Conservation (phyloP, 2,329 filamentous ascomycete genomes). For the Venturia oleaginea region DNA sequence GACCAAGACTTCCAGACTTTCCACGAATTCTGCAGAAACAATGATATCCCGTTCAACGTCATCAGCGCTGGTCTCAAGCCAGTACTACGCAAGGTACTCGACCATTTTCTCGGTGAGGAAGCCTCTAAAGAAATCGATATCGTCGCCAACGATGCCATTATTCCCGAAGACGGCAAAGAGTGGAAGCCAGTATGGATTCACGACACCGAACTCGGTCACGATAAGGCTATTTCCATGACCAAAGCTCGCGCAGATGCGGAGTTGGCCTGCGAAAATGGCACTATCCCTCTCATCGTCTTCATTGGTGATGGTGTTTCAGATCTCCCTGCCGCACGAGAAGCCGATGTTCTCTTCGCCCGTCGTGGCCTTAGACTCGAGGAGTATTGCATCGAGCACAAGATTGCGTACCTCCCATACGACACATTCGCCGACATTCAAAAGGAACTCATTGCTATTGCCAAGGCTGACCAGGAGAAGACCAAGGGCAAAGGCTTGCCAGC, state of each 20-base stretch:
- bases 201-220: slow-evolving; percentile 55
- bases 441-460: slow-evolving; percentile 49
- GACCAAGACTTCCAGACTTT: slow-evolving; percentile 56
- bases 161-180: slow-evolving; percentile 41
- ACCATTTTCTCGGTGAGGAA: slow-evolving; percentile 56
- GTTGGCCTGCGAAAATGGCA: slow-evolving; percentile 48
- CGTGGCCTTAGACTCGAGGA: slow-evolving; percentile 56
- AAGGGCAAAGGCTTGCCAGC: slow-evolving; percentile 49
- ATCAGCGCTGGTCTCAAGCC: slow-evolving; percentile 61
- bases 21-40: slow-evolving; percentile 54
- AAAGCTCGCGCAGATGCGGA: slow-evolving; percentile 49
- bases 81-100: slow-evolving; percentile 51
- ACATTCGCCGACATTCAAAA: slow-evolving; percentile 57
- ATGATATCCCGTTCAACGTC: slow-evolving; percentile 59
- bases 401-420: slow-evolving; percentile 54
- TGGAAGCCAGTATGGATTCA: slow-evolving; percentile 63
- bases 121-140: slow-evolving; percentile 53
- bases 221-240: slow-evolving; percentile 56
- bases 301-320: slow-evolving; percentile 63
- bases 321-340: slow-evolving; percentile 54
- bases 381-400: slow-evolving; percentile 54
- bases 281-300: slow-evolving; percentile 58
- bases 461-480: slow-evolving; percentile 53
- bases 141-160: slow-evolving; percentile 57
- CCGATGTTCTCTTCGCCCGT: slow-evolving; percentile 59